Evolutionary conservation across 495 filamentous ascomycete genomes (phyloP).

Genomic region (Oidiodendron maius): DNA sequence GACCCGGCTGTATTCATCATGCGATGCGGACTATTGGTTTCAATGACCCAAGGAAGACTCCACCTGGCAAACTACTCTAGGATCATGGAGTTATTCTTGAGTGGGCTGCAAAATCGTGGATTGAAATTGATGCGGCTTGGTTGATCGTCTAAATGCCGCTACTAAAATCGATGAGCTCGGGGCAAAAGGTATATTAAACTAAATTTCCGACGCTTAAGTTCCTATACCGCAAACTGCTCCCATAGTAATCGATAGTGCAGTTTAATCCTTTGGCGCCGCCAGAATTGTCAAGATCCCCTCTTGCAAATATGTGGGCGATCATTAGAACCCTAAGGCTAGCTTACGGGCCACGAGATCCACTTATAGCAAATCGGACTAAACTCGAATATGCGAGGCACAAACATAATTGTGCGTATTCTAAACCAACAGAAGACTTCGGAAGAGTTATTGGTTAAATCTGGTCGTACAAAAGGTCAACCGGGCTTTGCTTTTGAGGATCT

Average conservation of each 20-base stretch:
- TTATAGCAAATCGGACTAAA: conserved; percentile 82
- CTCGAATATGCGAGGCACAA: conserved; percentile 68
- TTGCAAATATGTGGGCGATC: conserved; percentile 81
- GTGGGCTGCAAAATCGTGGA: conserved; percentile 83
- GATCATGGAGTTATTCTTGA: conserved; percentile 89
- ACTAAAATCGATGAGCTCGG: conserved; percentile 80
- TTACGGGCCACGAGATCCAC: conserved; percentile 93
- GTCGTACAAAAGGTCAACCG: conserved; percentile 41
- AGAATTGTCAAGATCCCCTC: conserved; percentile 87
- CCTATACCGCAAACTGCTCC: conserved; percentile 72
- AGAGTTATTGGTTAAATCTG: conserved; percentile 57
- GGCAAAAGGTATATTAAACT: conserved; percentile 72
- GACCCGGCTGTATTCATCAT: conserved; percentile 90
- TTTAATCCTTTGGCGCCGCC: conserved; percentile 80
- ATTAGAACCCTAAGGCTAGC: conserved; percentile 79
- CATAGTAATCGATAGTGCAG: conserved; percentile 77
- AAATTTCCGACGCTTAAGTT: conserved; percentile 86
- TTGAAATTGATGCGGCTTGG: conserved; percentile 85
- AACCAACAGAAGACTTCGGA: conserved; percentile 60
- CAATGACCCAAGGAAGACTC: conserved; percentile 80
- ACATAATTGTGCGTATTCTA: conserved; percentile 55
- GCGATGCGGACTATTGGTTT: conserved; percentile 89
- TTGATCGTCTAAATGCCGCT: conserved; percentile 83
- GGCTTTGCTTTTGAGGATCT: too few species aligned
- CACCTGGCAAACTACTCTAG: conserved; percentile 73